Evolutionary conservation across 2,329 filamentous ascomycete genomes (phyloP), one percentile per base, ranked within the genome.

Genomic region (Aspergillus luchuensis): DNA sequence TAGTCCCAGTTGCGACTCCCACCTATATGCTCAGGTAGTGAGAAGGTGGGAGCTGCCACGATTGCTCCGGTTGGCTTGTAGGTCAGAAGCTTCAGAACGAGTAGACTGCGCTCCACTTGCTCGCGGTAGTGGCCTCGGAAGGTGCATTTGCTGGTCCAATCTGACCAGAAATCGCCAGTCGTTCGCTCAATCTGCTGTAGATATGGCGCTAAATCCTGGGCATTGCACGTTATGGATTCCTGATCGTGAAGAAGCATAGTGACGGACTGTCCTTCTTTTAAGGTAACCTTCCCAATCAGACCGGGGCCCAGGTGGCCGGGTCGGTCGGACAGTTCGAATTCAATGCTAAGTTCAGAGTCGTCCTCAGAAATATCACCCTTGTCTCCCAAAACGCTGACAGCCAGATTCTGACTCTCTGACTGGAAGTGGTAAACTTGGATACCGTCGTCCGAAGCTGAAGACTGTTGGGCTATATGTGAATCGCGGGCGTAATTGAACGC

Each of bases 1-100:
- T 77, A 77, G 60, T 77, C 74, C 77, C 82, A 84, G 53, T 84
- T 84, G 15, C 82, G 83, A 19, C 69, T 78, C 13, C 89, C 89
- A 17, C 89, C 89, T 41, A 91, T 84, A 54, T 89, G 87, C 72
- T 92, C 90, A 0, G 90, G 90, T 1, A 92, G 82, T 0, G 89
- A 91, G 69, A 92, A 93, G 0, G 89, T 92, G 0, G 90, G 89
- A 1, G 90, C 84, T 1, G 90, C 90, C 36, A 92, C 83, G 54
- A 92, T 92, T 8, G 90, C 90, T 2, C 90, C 90, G 0, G 89
- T 92, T 0, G 89, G 90, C 69, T 92, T 90, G 67, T 88, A 92
- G 0, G 89, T 92, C 67, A 92, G 80, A 76, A 92, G 81, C 74
- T 92, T 92, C 48, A 92, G 76, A 56, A 91, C 86, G 80, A 92